These are phyloP conservation scores for Leccinum uliginosum DNA, from an alignment of 768 basidiomycete genomes.

Conservation along the genomic window DNA sequence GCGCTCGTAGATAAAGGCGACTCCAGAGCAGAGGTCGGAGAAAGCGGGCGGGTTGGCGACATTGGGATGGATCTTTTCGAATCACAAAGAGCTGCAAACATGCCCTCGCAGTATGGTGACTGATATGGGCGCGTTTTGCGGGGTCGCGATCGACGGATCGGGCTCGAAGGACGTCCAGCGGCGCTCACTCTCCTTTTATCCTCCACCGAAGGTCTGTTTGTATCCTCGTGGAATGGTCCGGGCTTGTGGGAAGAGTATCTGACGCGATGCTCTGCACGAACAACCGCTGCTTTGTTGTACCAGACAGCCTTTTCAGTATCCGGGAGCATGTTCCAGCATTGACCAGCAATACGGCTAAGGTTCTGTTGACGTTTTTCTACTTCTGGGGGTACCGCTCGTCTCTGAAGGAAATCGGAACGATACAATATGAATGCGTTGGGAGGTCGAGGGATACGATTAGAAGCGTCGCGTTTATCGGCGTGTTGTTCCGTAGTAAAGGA, in stretches of 20 bases:
- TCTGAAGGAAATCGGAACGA: conserved; percentile 47
- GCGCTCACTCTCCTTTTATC: conserved; percentile 33
- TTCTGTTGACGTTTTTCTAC: conserved; percentile 53
- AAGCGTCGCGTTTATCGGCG: background rate
- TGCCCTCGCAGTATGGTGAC: conserved; percentile 10
- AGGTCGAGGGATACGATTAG: conserved; percentile 41
- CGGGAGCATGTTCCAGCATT: conserved; percentile 47
- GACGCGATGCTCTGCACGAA: conserved; percentile 25
- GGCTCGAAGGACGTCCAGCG: conserved; percentile 32
- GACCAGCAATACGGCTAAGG: conserved; percentile 48
- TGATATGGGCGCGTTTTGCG: conserved; percentile 17
- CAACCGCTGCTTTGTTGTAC: conserved; percentile 28
- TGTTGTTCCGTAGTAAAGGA: conserved; percentile 2
- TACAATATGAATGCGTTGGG: conserved; percentile 58
- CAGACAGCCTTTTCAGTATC: conserved; percentile 34
- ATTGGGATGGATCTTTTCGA: conserved; percentile 1
- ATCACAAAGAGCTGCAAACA: conserved; percentile 10
- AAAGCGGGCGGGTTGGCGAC: conserved; percentile 1
- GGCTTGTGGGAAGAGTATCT: conserved; percentile 30
- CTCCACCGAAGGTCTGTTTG: conserved; percentile 10
- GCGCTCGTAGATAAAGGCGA: conserved; percentile 4
- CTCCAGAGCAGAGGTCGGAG: background rate
- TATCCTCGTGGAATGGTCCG: conserved; percentile 22
- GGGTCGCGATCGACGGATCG: conserved; percentile 23
- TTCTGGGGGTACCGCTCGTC: conserved; percentile 36